phyloP scores from a whole-genome alignment of 257 asterid genomes.

The Solanum pennellii region DNA sequence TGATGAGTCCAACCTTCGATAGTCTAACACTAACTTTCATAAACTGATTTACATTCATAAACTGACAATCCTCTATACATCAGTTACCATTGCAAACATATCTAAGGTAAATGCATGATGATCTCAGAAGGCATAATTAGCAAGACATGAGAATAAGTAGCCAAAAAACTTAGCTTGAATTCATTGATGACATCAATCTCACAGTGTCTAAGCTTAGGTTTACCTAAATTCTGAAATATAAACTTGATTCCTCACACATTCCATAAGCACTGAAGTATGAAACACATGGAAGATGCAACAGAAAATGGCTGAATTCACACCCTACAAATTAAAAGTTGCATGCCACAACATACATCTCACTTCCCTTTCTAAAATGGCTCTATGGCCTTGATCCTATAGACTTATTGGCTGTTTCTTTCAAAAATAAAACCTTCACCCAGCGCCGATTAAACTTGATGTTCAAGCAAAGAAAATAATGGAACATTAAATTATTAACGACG shows the following conservation, averaged over 20 bases:
- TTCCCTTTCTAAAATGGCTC: not conserved
- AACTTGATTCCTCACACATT: not conserved
- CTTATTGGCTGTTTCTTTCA: not conserved
- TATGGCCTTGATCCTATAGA: not conserved
- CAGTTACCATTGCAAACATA: not conserved
- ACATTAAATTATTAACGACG: not conserved
- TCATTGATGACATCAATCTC: not conserved
- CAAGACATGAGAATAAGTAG: not conserved
- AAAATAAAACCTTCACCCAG: not conserved
- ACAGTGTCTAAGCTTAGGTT: not conserved
- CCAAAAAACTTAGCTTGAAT: not conserved
- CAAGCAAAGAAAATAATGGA: not conserved
- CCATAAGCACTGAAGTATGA: not conserved
- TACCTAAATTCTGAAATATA: not conserved
- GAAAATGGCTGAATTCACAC: not conserved
- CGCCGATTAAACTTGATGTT: not conserved
- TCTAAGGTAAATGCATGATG: not conserved
- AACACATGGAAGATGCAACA: not conserved
- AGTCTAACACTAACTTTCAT: not conserved
- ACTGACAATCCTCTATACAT: not conserved
- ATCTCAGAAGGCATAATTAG: not conserved
- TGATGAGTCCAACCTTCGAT: not conserved
- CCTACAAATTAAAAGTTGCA: not conserved
- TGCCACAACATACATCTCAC: not conserved
- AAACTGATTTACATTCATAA: not conserved